Evolutionary conservation across 306 rosid species (phyloP).

Genomic region (Herpetospermum pedunculosum): DNA sequence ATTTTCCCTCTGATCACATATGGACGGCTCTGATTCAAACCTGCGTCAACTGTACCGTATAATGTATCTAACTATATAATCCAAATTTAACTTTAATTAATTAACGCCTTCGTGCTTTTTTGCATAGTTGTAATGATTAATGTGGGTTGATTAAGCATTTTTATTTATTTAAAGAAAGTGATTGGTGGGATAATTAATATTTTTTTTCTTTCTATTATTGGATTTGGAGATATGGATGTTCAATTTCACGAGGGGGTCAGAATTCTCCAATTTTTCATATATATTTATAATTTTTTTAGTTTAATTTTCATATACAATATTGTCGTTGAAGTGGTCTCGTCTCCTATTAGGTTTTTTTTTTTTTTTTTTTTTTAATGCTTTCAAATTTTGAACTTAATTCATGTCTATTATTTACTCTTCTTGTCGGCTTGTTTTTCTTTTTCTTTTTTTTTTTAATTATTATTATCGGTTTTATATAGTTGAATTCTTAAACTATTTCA

Average conservation of each 20-base stretch:
- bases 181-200: not conserved
- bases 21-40: not conserved
- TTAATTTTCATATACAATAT: not conserved
- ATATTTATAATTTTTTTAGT: too few relatives aligned
- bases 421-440: not conserved
- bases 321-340: not conserved
- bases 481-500: not conserved
- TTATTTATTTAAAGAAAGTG: not conserved
- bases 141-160: not conserved
- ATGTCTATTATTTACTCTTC: not conserved
- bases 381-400: not conserved
- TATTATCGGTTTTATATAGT: not conserved
- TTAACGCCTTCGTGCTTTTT: not conserved
- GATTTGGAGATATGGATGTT: not conserved
- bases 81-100: not conserved
- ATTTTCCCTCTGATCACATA: not conserved
- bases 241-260: not conserved
- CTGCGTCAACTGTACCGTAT: not conserved
- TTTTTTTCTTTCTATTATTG: not conserved
- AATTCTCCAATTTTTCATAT: not conserved
- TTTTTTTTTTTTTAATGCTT: not conserved
- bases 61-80: not conserved
- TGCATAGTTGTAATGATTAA: not conserved
- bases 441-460: not conserved
- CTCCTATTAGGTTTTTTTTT: not conserved